These are phyloP conservation scores for Camelina sativa DNA, from an alignment of 345 rosid genomes.

Conservation along the genomic window DNA sequence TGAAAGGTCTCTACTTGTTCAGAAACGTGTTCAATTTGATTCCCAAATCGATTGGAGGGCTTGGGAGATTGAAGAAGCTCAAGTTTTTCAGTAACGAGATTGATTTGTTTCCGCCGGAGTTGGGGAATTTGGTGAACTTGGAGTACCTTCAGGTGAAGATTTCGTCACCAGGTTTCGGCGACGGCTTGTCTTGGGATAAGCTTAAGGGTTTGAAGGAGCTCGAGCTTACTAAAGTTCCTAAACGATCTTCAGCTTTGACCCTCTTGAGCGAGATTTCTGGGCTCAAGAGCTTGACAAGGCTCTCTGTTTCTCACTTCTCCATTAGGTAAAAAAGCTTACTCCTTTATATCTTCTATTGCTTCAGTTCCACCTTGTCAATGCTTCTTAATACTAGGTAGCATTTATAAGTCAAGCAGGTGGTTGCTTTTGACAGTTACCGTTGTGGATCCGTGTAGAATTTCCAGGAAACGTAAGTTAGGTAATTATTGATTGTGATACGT, in stretches of 20 bases:
- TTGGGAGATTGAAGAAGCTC: conserved; percentile 60
- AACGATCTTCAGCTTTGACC: conserved; percentile 72
- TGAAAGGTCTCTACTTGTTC: conserved; percentile 69
- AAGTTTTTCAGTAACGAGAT: conserved; percentile 89
- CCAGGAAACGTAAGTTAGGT: conserved; percentile 43
- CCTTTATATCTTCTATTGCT: conserved; percentile 1
- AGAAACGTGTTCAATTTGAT: conserved; percentile 77
- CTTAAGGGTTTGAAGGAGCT: conserved; percentile 85
- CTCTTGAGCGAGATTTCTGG: conserved; percentile 81
- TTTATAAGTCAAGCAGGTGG: conserved; percentile 22
- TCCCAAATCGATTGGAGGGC: conserved; percentile 69
- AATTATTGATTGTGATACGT: conserved; percentile 8
- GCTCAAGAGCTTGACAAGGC: conserved; percentile 77
- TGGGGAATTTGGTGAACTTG: conserved; percentile 68
- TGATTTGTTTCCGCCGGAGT: conserved; percentile 72
- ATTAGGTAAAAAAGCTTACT: conserved; percentile 60
- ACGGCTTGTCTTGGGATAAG: conserved; percentile 63
- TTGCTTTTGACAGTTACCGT: conserved; percentile 36
- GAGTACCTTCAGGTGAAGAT: conserved; percentile 88
- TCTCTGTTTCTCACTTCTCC: conserved; percentile 89
- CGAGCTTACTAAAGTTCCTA: conserved; percentile 74
- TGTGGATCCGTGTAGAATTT: conserved; percentile 30
- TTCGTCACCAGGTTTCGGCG: conserved; percentile 62
- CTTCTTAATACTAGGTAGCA: conserved; percentile 17
- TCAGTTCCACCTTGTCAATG: conserved; percentile 31